phyloP scores from a whole-genome alignment of 805 yeast genomes.

The Metschnikowia matae region DNA sequence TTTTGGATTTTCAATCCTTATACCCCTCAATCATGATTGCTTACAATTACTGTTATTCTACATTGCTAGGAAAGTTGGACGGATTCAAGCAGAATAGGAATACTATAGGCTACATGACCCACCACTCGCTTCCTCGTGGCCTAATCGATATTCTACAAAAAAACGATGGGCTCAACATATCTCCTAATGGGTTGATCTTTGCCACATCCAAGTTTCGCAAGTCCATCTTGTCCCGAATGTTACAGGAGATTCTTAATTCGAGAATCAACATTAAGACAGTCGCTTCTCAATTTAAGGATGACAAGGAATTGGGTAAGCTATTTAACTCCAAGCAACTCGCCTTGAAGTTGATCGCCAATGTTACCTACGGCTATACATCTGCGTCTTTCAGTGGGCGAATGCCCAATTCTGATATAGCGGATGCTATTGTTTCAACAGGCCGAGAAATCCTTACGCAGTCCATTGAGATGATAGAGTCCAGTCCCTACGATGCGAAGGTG shows the following conservation, averaged over 20 bases:
- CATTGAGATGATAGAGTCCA: constrained; percentile 61
- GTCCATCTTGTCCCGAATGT: constrained; percentile 77
- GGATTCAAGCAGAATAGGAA: constrained; percentile 48
- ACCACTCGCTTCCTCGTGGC: constrained; percentile 47
- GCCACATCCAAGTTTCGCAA: constrained; percentile 61
- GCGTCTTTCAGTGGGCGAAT: constrained; percentile 95
- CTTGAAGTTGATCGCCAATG: constrained; percentile 85
- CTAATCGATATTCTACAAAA: constrained; percentile 49
- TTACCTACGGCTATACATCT: constrained; percentile 92
- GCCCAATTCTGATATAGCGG: constrained; percentile 96
- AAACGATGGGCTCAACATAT: constrained; percentile 49
- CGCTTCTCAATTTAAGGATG: constrained; percentile 48
- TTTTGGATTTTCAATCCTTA: constrained; percentile 87
- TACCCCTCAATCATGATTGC: constrained; percentile 99
- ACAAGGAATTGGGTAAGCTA: constrained; percentile 47
- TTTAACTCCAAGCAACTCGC: constrained; percentile 81
- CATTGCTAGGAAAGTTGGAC: constrained; percentile 59
- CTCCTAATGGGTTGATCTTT: constrained; percentile 88
- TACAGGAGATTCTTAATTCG: constrained; percentile 75
- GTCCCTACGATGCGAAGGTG: constrained; percentile 80
- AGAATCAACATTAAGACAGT: constrained; percentile 75
- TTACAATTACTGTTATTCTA: constrained; percentile 84
- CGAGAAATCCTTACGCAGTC: constrained; percentile 77
- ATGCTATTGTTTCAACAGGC: constrained; percentile 88
- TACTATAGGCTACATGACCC: constrained; percentile 51